A percentile compares a stretch with the other conserved stretches of the same genome.
These are phyloP conservation scores for Phaeodactylum tricornutum DNA, from an alignment of 108 stramenopile species.

Conservation along the genomic window DNA sequence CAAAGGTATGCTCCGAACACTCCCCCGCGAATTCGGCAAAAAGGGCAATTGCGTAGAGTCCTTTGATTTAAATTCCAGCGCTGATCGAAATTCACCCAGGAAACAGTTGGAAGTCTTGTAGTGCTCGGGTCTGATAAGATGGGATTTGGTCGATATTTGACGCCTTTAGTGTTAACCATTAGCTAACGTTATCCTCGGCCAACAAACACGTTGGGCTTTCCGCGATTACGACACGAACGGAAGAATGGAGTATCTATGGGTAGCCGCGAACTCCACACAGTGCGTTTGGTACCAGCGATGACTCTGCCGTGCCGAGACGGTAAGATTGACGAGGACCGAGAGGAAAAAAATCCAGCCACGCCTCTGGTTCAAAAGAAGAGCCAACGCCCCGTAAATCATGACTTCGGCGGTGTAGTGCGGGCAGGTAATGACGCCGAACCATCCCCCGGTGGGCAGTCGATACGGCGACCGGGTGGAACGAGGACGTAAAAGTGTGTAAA, in stretches of 20 bases:
- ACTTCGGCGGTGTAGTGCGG: conserved; percentile 76
- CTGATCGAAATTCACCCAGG: too few species aligned
- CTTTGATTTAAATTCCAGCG: too few species aligned
- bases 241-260: conserved; percentile 2
- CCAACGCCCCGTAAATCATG: conserved; percentile 47
- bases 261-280: not conserved
- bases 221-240: too few species aligned
- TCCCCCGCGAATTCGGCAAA: too few species aligned
- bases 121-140: too few species aligned
- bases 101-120: too few species aligned
- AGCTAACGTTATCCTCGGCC: too few species aligned
- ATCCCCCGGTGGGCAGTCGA: conserved; percentile 33
- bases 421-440: conserved; percentile 49
- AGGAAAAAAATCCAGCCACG: conserved; percentile 16
- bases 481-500: conserved; percentile 11
- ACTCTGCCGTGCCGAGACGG: conserved; percentile 36
- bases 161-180: too few species aligned
- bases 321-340: conserved; percentile 51
- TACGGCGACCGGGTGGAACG: conserved; percentile 8
- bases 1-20: too few species aligned
- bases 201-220: too few species aligned
- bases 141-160: too few species aligned
- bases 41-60: too few species aligned
- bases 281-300: conserved; percentile 42
- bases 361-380: conserved; percentile 10